A percentile compares a stretch with the other conserved stretches of the same genome.
Evolutionary conservation across 2,329 filamentous ascomycete species (phyloP).

Genomic region (Magnaporthales sp.): DNA sequence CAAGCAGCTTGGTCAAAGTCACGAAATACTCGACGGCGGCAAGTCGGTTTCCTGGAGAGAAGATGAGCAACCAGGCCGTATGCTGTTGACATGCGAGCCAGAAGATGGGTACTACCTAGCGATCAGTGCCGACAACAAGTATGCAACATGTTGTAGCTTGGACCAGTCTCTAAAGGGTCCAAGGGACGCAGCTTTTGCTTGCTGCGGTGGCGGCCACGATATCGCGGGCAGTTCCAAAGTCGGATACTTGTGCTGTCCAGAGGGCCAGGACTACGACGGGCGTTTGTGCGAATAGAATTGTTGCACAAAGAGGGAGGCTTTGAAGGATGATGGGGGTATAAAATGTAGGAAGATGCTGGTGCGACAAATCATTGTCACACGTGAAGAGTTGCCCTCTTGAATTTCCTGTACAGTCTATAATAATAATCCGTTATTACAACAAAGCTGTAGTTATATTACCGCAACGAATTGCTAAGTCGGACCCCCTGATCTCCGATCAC

Average conservation of each 20-base stretch:
- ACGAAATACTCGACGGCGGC: background rate
- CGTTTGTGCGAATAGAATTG: background rate
- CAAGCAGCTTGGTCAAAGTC: background rate
- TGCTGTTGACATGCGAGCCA: background rate
- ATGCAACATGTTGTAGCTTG: background rate
- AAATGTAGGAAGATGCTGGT: too few species aligned
- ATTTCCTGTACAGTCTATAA: too few species aligned
- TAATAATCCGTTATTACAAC: too few species aligned
- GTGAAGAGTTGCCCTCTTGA: too few species aligned
- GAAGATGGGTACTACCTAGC: background rate
- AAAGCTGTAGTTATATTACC: too few species aligned
- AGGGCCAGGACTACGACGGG: background rate
- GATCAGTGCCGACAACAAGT: background rate
- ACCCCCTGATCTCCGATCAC: too few species aligned
- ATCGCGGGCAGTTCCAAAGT: background rate
- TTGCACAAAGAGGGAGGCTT: background rate
- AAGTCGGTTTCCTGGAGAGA: background rate
- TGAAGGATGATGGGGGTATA: too few species aligned
- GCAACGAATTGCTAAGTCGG: too few species aligned
- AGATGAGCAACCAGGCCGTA: background rate
- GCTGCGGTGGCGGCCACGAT: background rate
- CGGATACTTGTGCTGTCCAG: background rate
- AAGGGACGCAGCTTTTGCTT: background rate
- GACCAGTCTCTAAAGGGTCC: background rate
- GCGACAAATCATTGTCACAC: too few species aligned